phyloP scores from a whole-genome alignment of 2,329 filamentous ascomycete species.

The Grosmannia serpens region DNA sequence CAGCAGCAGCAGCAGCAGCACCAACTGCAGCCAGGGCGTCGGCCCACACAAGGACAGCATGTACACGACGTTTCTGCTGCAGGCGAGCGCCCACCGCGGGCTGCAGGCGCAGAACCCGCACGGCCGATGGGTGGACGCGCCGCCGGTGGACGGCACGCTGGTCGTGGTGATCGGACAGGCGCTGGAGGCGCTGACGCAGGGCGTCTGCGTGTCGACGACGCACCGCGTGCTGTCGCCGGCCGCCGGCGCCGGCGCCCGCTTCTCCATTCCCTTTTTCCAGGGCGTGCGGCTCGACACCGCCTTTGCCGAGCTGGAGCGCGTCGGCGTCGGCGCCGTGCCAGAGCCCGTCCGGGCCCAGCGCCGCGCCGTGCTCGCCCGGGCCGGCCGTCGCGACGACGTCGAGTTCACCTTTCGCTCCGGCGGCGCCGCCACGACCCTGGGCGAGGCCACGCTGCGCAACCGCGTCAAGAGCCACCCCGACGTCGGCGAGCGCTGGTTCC shows the following conservation, averaged over 20 bases:
- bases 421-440: slow-evolving; percentile 53
- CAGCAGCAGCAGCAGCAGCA: slow-evolving; percentile 21
- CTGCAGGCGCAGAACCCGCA: slow-evolving; percentile 72
- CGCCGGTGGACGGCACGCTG: slow-evolving; percentile 62
- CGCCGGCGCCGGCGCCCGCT: slow-evolving; percentile 59
- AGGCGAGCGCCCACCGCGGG: slow-evolving; percentile 64
- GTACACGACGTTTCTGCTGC: slow-evolving; percentile 70
- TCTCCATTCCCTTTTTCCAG: slow-evolving; percentile 80
- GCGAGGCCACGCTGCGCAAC: slow-evolving; percentile 77
- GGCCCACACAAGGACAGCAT: slow-evolving; percentile 80
- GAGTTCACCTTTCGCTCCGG: slow-evolving; percentile 77
- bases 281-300: slow-evolving; percentile 68
- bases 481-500: slow-evolving; percentile 73
- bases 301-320: slow-evolving; percentile 62
- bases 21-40: slow-evolving; percentile 41
- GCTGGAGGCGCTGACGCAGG: slow-evolving; percentile 72
- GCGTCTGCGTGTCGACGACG: slow-evolving; percentile 72
- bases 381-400: slow-evolving; percentile 57
- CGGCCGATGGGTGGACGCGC: slow-evolving; percentile 74
- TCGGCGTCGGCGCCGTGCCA: slow-evolving; percentile 47
- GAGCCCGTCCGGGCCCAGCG: slow-evolving; percentile 52
- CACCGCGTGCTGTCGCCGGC: slow-evolving; percentile 69
- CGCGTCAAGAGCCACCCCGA: slow-evolving; percentile 79
- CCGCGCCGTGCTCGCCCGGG: slow-evolving; percentile 41
- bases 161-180: slow-evolving; percentile 85